Base-by-base conservation (phyloP, 305 asterid genomes). In the Fraxinus floribunda region DNA sequence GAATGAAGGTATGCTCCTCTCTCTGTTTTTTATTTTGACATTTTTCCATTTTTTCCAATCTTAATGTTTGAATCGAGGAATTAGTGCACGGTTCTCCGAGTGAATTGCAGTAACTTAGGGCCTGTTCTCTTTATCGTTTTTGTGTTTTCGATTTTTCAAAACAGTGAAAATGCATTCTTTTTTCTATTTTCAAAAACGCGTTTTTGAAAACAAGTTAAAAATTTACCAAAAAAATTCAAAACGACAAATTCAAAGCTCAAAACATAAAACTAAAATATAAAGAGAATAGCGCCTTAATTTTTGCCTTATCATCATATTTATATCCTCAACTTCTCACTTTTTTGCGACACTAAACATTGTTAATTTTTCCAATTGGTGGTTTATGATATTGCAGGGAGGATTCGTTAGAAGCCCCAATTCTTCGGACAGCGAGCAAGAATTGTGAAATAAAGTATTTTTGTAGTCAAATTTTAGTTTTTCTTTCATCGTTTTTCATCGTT, bases 391-490 rank as follows among this genome's bases (percentile, higher is more conserved):
- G 86, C 95, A 94, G 98, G 98, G 98, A 18, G 89, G 97, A 57
- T 90, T 91, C 62, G 93, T 92, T 22, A 90, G 94, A 88, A 92
- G 93, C 73, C 90, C 92, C 64, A 88, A 86, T 88, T 86, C 94
- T 2, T 88, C 91, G 0, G 92, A 90, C 18, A 85, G 88, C 75
- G 94, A 83, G 88, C 87, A 88, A 86, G 83, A 85, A 80, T 87
- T 55, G 35, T 44, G 75, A 78, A 71, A 44, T 32, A 8, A 29
- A 32, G 22, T 35, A 0, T 34, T 84, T 76, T 81, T 83, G 79
- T 78, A 75, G 82, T 83, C 44, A 39, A 66, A 29, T 38, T 38
- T 52, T 76, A 64, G 77, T 75, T 13, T 38, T 78, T 79, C 22
- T 80, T 30, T 36, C 32, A 24, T 44, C 16, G 18, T 22, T 30